phyloP scores from a whole-genome alignment of 2,329 filamentous ascomycete genomes.

The Pyricularia pennisetigena region DNA sequence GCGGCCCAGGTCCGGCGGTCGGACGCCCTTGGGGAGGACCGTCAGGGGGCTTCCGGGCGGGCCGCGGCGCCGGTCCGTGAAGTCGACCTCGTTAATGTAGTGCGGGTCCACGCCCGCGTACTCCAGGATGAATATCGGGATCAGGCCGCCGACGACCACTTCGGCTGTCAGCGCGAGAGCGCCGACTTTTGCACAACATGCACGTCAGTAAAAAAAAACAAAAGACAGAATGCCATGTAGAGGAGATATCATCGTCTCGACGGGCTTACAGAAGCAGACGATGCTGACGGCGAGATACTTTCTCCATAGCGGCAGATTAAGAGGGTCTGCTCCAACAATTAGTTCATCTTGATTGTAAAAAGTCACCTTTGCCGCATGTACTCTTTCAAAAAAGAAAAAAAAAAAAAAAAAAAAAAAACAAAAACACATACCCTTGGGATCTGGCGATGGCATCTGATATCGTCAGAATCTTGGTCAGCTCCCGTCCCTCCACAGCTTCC shows the following conservation, averaged over 20 bases:
- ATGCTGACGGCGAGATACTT: constrained; percentile 20
- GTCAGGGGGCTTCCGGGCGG: constrained; percentile 15
- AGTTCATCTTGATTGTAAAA: background rate
- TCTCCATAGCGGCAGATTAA: constrained; percentile 20
- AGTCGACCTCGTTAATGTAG: constrained; percentile 17
- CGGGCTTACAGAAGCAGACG: constrained; percentile 18
- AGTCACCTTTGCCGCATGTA: background rate
- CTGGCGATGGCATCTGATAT: constrained; percentile 8
- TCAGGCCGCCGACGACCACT: constrained; percentile 18
- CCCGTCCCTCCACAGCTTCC: too few relatives aligned
- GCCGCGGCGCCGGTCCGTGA: constrained; percentile 7
- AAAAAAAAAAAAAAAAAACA: too few relatives aligned
- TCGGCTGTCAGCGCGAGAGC: constrained; percentile 18
- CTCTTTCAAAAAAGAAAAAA: too few relatives aligned
- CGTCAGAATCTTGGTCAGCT: background rate
- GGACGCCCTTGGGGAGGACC: constrained; percentile 18
- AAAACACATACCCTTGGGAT: constrained; percentile 8
- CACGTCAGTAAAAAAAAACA: background rate
- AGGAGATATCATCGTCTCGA: background rate
- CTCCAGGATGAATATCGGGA: constrained; percentile 24
- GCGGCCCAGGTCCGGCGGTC: constrained; percentile 17
- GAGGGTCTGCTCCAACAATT: constrained; percentile 14
- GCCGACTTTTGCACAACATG: constrained; percentile 9
- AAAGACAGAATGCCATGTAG: too few relatives aligned
- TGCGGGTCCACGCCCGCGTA: constrained; percentile 22